phyloP scores from a whole-genome alignment of 768 basidiomycete species.

The Calocybe gangraenosa region DNA sequence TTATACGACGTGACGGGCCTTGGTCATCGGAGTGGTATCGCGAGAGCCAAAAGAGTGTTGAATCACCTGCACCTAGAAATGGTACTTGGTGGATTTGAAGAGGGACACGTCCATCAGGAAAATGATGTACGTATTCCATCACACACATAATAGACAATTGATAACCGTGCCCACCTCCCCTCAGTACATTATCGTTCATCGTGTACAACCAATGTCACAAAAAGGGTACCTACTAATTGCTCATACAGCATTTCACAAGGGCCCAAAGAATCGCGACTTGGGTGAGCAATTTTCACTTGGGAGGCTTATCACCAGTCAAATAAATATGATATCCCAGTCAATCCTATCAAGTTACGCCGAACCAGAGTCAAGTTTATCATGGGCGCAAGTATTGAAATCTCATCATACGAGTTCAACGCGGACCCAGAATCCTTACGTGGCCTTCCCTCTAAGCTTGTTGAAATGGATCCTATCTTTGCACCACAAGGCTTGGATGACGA shows the following conservation, averaged over 20 bases:
- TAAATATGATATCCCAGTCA: conserved; percentile 45
- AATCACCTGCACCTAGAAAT: conserved; percentile 92
- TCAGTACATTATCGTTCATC: conserved; percentile 91
- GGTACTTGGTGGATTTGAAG: conserved; percentile 79
- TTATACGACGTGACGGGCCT: conserved; percentile 68
- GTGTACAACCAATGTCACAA: conserved; percentile 86
- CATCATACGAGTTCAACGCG: conserved; percentile 49
- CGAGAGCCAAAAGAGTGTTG: conserved; percentile 61
- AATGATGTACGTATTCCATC: conserved; percentile 62
- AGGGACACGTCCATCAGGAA: conserved; percentile 97
- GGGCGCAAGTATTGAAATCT: conserved; percentile 71
- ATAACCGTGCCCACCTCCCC: no score
- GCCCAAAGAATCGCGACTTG: conserved; percentile 72
- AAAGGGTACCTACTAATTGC: conserved; percentile 91
- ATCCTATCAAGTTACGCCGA: conserved; percentile 77
- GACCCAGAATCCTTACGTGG: conserved; percentile 61
- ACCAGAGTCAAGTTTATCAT: conserved; percentile 78
- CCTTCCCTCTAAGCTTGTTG: conserved; percentile 63
- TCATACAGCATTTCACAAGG: conserved; percentile 88
- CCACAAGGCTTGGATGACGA: conserved; percentile 59
- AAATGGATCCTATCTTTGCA: conserved; percentile 56
- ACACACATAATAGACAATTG: neutral
- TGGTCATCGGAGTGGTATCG: conserved; percentile 52
- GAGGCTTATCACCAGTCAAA: no score
- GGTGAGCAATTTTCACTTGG: conserved; percentile 44